Evolutionary conservation across 2,329 filamentous ascomycete genomes (phyloP).

Genomic region (Fusarium floridanum): DNA sequence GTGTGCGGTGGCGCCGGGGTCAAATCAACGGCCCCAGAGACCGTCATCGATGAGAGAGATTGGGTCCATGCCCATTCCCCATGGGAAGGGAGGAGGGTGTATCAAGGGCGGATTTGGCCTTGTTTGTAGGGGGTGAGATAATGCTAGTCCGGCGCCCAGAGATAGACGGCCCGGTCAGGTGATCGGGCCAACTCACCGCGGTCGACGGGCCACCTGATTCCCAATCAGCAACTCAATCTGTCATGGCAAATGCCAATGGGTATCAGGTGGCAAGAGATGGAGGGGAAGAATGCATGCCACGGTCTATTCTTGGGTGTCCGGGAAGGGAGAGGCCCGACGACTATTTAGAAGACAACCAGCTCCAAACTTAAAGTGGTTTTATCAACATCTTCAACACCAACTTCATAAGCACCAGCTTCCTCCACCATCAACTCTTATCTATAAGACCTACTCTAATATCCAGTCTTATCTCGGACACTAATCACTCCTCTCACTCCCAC

Average conservation of each 20-base stretch:
- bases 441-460: constrained; percentile 21
- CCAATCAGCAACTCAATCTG: constrained; percentile 36
- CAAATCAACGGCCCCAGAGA: constrained; percentile 17
- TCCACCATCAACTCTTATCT: constrained; percentile 23
- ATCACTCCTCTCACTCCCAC: not conserved
- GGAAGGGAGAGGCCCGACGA: constrained; percentile 22
- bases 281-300: constrained; percentile 20
- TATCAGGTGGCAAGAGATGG: constrained; percentile 39
- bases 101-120: constrained; percentile 36
- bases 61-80: not conserved
- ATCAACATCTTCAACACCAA: constrained; percentile 26
- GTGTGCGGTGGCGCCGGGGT: constrained; percentile 10
- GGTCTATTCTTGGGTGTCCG: constrained; percentile 35
- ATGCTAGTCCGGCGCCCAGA: constrained; percentile 32
- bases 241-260: constrained; percentile 23
- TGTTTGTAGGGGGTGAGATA: constrained; percentile 27
- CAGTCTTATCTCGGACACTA: constrained; percentile 16
- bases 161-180: constrained; percentile 37
- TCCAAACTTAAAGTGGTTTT: constrained; percentile 28
- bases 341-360: constrained; percentile 41
- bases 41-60: constrained; percentile 31
- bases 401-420: constrained; percentile 11
- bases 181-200: constrained; percentile 29
- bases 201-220: constrained; percentile 33
- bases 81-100: constrained; percentile 16